A percentile compares a stretch with the other conserved stretches of the same genome.
Evolutionary conservation across 306 rosid genomes (phyloP).

Genomic region (Potentilla sterilis): DNA sequence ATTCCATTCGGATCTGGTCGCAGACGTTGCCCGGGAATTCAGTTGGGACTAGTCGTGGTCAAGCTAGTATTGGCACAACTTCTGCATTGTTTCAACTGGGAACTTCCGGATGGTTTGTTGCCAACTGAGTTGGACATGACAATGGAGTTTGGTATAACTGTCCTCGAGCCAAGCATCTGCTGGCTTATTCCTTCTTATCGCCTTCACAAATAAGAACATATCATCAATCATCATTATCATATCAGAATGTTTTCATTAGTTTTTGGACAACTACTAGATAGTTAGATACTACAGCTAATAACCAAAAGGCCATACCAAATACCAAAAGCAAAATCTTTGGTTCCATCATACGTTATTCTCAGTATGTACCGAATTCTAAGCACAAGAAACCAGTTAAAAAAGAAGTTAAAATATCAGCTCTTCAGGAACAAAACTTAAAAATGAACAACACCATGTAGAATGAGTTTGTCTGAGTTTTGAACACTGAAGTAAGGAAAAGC

Average conservation of each 20-base stretch:
- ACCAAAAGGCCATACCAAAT: too few relatives aligned
- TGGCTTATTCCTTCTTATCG: neutral
- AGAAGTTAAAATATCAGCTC: too few relatives aligned
- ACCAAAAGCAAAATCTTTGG: too few relatives aligned
- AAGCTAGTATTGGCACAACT: neutral
- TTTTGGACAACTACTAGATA: too few relatives aligned
- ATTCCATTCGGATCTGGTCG: neutral
- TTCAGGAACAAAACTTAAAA: too few relatives aligned
- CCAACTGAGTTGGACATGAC: neutral
- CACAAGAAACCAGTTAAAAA: too few relatives aligned
- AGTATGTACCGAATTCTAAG: too few relatives aligned
- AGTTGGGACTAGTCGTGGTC: neutral
- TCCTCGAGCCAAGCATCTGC: neutral
- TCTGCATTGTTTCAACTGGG: neutral
- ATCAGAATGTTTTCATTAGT: neutral
- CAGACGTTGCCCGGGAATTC: neutral
- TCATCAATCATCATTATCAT: neutral
- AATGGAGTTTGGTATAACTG: neutral
- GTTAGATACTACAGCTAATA: too few relatives aligned
- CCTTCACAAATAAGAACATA: neutral
- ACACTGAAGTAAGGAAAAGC: too few relatives aligned
- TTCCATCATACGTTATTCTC: too few relatives aligned
- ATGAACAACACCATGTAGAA: too few relatives aligned
- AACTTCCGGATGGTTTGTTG: neutral
- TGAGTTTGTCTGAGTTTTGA: too few relatives aligned